Evolutionary conservation across 2,329 filamentous ascomycete species (phyloP).

Genomic region (Pseudomassariella vexata): DNA sequence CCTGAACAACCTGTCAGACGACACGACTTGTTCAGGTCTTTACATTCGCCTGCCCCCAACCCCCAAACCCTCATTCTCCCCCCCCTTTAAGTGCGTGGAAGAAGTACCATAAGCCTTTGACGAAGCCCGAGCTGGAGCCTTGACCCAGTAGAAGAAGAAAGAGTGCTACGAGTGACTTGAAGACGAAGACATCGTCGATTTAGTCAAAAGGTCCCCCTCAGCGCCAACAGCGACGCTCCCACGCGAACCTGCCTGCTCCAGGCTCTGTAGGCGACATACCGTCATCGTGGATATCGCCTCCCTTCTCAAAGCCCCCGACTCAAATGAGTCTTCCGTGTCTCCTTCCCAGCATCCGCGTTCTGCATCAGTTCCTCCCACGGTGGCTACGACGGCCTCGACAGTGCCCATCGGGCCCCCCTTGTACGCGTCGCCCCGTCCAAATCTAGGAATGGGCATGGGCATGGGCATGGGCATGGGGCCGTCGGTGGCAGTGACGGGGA

Average conservation of each 20-base stretch:
- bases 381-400: constrained; percentile 30
- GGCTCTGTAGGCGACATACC: constrained; percentile 37
- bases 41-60: too few relatives aligned
- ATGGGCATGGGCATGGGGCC: constrained; percentile 23
- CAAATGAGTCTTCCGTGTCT: constrained; percentile 60
- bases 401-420: constrained; percentile 18
- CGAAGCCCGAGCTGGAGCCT: too few relatives aligned
- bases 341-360: constrained; percentile 31
- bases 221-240: too few relatives aligned
- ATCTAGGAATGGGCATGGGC: constrained; percentile 24
- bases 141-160: too few relatives aligned
- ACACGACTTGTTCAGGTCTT: too few relatives aligned
- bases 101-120: too few relatives aligned
- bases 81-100: too few relatives aligned
- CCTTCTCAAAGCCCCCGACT: constrained; percentile 72
- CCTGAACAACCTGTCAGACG: too few relatives aligned
- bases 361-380: constrained; percentile 27
- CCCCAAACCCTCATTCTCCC: too few relatives aligned
- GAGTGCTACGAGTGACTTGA: too few relatives aligned
- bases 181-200: too few relatives aligned
- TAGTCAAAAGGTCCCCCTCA: too few relatives aligned
- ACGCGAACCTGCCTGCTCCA: constrained; percentile 26
- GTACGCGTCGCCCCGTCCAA: constrained; percentile 18
- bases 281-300: constrained; percentile 93
- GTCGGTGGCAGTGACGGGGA: constrained; percentile 25